phyloP scores from a whole-genome alignment of 352 stramenopile genomes.

The Hyaloperonospora arabidopsidis region DNA sequence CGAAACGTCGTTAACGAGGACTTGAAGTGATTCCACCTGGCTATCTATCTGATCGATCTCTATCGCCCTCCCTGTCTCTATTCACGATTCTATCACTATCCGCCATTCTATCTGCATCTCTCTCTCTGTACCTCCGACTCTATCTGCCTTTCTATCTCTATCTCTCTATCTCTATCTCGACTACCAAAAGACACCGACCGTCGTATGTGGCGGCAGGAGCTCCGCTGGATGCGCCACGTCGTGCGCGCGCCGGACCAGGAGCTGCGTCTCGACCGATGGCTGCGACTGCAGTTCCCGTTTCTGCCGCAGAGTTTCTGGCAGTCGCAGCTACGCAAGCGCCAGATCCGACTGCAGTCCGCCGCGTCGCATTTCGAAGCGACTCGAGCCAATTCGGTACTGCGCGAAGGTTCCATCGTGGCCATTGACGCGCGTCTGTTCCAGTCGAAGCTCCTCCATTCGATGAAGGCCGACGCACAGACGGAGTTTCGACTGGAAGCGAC shows the following conservation, averaged over 20 bases:
- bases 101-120: no score
- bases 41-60: no score
- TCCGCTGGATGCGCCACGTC: constrained; percentile 47
- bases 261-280: constrained; percentile 64
- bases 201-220: constrained; percentile 34
- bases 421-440: constrained; percentile 49
- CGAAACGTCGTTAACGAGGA: no score
- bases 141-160: no score
- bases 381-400: constrained; percentile 32
- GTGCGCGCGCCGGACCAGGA: constrained; percentile 41
- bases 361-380: constrained; percentile 2
- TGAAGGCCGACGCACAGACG: no score
- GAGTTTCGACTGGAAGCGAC: no score
- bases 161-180: no score
- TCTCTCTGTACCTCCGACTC: no score
- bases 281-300: constrained; percentile 42
- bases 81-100: no score
- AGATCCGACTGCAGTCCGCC: constrained; percentile 39
- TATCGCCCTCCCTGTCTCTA: no score
- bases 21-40: no score
- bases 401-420: constrained; percentile 35
- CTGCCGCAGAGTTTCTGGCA: constrained; percentile 55
- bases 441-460: constrained; percentile 23
- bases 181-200: no score
- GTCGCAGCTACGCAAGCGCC: constrained; percentile 53